phyloP scores from a whole-genome alignment of 345 rosid species.

The Salix dunnii region DNA sequence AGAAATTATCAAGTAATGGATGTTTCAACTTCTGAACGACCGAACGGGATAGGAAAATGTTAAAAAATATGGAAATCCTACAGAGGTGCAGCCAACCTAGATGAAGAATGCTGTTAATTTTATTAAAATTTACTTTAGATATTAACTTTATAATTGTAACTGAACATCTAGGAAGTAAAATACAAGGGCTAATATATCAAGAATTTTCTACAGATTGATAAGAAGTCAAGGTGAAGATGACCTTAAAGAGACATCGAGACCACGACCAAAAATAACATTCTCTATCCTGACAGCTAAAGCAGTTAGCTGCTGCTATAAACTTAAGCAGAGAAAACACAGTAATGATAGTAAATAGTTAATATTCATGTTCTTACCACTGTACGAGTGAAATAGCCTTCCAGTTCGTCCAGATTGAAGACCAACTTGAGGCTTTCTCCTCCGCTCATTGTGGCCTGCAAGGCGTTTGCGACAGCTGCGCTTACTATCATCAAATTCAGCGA shows the following conservation, averaged over 20 bases:
- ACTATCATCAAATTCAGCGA: constrained; percentile 88
- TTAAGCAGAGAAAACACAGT: background rate
- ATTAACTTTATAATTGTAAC: too few species aligned
- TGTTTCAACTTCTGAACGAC: background rate
- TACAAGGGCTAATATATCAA: too few species aligned
- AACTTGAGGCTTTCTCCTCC: constrained; percentile 76
- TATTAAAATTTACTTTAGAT: too few species aligned
- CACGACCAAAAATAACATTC: too few species aligned
- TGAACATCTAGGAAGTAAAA: too few species aligned
- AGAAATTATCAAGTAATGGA: background rate
- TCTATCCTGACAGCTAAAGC: background rate
- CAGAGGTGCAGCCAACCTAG: too few species aligned
- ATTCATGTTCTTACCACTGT: constrained; percentile 40
- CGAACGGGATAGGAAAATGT: too few species aligned
- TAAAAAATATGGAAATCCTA: too few species aligned
- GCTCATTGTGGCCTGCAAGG: constrained; percentile 92
- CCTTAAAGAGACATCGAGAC: too few species aligned
- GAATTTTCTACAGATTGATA: too few species aligned
- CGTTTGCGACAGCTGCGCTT: constrained; percentile 95
- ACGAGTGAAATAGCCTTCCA: constrained; percentile 42
- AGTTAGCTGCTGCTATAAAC: background rate
- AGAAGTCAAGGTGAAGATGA: too few species aligned
- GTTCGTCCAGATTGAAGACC: constrained; percentile 32
- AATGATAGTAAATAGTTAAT: background rate
- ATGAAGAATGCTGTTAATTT: too few species aligned